Evolutionary conservation across 2,329 filamentous ascomycete species (phyloP).

Genomic region (Exophiala oligosperma): DNA sequence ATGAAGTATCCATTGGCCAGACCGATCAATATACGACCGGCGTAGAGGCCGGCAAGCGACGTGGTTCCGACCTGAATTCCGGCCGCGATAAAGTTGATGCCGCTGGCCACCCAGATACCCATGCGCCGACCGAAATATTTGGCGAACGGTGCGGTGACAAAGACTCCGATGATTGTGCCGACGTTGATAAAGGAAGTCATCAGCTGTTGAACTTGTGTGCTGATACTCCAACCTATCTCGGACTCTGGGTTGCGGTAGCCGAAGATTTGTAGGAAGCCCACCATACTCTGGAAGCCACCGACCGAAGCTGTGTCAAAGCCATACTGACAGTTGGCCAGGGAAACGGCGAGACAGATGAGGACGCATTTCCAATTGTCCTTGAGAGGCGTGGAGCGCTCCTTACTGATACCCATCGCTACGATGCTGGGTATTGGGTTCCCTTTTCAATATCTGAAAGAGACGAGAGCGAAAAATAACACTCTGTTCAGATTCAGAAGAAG

Average conservation of each 20-base stretch:
- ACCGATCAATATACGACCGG: conserved; percentile 48
- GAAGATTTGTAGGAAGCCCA: conserved; percentile 53
- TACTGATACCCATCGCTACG: conserved; percentile 8
- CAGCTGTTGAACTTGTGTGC: conserved; percentile 52
- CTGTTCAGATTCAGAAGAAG: too few relatives aligned
- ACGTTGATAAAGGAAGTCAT: conserved; percentile 54
- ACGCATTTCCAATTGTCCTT: conserved; percentile 45
- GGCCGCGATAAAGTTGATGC: conserved; percentile 46
- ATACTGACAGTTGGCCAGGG: conserved; percentile 55
- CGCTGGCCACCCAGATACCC: conserved; percentile 51
- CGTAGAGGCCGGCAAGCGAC: conserved; percentile 43
- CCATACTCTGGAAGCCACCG: conserved; percentile 51
- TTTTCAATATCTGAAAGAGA: too few relatives aligned
- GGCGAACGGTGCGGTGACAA: conserved; percentile 49
- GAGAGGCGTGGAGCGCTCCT: conserved; percentile 11
- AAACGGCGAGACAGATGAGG: conserved; percentile 47
- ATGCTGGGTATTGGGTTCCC: too few relatives aligned
- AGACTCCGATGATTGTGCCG: conserved; percentile 52
- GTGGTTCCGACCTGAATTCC: conserved; percentile 48
- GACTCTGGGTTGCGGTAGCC: conserved; percentile 45
- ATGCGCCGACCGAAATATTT: conserved; percentile 48
- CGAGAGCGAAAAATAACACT: too few relatives aligned
- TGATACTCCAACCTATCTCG: conserved; percentile 30
- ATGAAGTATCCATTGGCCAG: conserved; percentile 48
- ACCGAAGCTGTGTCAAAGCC: conserved; percentile 51